Conservation (phyloP, 768 basidiomycete genomes). For the Boletus reticuloceps region DNA sequence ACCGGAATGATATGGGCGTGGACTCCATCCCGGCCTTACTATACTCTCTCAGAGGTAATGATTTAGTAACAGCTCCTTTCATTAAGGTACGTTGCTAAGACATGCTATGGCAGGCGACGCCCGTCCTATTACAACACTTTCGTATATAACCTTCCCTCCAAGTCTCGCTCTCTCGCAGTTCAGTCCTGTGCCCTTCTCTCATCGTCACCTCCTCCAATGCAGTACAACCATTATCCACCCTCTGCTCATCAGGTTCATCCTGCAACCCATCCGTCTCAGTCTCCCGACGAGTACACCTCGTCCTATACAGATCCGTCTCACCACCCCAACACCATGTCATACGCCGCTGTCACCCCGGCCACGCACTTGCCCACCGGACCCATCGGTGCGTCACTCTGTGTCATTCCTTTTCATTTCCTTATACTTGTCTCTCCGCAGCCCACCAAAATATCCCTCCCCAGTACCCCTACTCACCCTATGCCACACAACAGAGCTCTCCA, state of each 20-base stretch:
- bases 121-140: conserved; percentile 34
- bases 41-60: conserved; percentile 35
- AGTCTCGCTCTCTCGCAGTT: conserved; percentile 9
- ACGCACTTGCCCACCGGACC: conserved; percentile 18
- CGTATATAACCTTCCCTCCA: conserved; percentile 30
- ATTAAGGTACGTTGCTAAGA: conserved; percentile 39
- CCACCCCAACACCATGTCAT: conserved; percentile 17
- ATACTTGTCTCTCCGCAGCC: conserved; percentile 17
- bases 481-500: conserved; percentile 12
- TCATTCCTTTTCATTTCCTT: conserved; percentile 7
- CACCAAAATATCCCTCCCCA: conserved; percentile 16
- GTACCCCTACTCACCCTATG: conserved; percentile 20
- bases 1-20: conserved; percentile 36
- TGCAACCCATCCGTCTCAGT: conserved; percentile 18
- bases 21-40: conserved; percentile 33
- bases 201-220: conserved; percentile 29
- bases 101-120: conserved; percentile 35
- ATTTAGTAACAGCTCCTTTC: conserved; percentile 37
- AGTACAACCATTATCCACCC: conserved; percentile 27
- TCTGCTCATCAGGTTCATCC: conserved; percentile 17
- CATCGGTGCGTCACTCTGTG: conserved; percentile 25
- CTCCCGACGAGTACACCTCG: conserved; percentile 18
- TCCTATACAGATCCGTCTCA: conserved; percentile 26
- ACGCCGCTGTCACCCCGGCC: conserved; percentile 25
- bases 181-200: conserved; percentile 4